Evolutionary conservation across 768 basidiomycete species (phyloP).

Genomic region (Saitozyma podzolica): DNA sequence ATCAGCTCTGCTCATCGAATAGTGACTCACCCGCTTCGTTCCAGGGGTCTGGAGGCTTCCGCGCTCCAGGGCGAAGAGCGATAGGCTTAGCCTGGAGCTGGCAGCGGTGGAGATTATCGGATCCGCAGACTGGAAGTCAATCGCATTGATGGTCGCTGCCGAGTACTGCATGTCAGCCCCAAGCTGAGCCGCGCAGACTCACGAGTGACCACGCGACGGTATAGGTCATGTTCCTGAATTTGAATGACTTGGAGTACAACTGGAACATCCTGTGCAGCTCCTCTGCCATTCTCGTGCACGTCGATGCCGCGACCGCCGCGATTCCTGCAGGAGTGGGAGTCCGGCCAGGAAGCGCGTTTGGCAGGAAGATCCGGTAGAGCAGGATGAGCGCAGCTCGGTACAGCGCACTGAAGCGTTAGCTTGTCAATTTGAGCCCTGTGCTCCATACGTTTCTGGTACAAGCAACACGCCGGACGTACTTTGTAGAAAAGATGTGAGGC

Average conservation of each 20-base stretch:
- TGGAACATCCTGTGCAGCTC: constrained; percentile 25
- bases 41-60: constrained; percentile 24
- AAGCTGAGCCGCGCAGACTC: background rate
- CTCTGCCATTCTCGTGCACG: constrained; percentile 21
- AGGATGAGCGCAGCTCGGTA: constrained; percentile 29
- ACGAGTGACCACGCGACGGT: constrained; percentile 25
- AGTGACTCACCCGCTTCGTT: constrained; percentile 16
- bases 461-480: constrained; percentile 10
- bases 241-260: constrained; percentile 22
- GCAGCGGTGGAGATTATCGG: constrained; percentile 10
- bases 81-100: constrained; percentile 15
- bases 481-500: constrained; percentile 29
- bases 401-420: constrained; percentile 20
- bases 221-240: constrained; percentile 26
- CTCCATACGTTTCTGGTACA: background rate
- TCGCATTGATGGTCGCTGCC: constrained; percentile 26
- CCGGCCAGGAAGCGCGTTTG: constrained; percentile 15
- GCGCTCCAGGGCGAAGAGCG: constrained; percentile 20
- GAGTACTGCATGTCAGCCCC: constrained; percentile 17
- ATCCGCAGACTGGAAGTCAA: constrained; percentile 21
- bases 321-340: constrained; percentile 5
- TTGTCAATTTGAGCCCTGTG: background rate
- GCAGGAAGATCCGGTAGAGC: constrained; percentile 26
- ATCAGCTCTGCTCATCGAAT: background rate
- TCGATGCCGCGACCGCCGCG: constrained; percentile 2